These are phyloP conservation scores for Gaeumannomyces sp. DNA, from an alignment of 2,329 filamentous ascomycete species.

Conservation along the genomic window DNA sequence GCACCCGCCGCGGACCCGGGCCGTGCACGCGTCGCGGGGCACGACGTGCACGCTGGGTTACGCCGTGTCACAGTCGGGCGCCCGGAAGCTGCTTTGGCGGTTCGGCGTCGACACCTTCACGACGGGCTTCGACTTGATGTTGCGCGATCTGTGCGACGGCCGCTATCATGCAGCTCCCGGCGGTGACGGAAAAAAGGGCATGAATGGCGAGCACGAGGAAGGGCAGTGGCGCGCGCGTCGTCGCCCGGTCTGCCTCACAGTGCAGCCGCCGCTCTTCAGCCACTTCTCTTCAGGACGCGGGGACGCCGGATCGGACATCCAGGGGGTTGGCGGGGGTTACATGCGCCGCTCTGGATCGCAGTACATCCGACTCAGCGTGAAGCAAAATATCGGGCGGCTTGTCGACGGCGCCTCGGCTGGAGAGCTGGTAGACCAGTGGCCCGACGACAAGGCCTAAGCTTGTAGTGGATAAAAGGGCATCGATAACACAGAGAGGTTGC, in stretches of 20 bases:
- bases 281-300: slow-evolving; percentile 17
- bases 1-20: slow-evolving; percentile 36
- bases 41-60: slow-evolving; percentile 34
- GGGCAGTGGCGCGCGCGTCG: background rate
- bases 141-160: slow-evolving; percentile 41
- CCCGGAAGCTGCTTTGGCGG: slow-evolving; percentile 35
- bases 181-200: background rate
- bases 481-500: background rate
- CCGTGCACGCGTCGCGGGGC: slow-evolving; percentile 36
- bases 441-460: slow-evolving; percentile 8
- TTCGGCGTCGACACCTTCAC: slow-evolving; percentile 35
- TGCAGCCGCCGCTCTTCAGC: slow-evolving; percentile 25
- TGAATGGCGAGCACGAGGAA: background rate
- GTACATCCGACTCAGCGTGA: slow-evolving; percentile 22
- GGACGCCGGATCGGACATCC: slow-evolving; percentile 22
- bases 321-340: slow-evolving; percentile 22
- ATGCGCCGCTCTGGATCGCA: slow-evolving; percentile 20
- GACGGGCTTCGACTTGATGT: slow-evolving; percentile 35
- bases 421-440: slow-evolving; percentile 21
- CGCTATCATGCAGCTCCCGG: slow-evolving; percentile 8
- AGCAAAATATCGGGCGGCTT: slow-evolving; percentile 21
- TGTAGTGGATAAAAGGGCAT: too few relatives aligned
- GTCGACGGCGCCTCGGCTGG: slow-evolving; percentile 14
- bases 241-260: slow-evolving; percentile 21
- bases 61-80: slow-evolving; percentile 37